Percentiles rank a stretch among this genome's conserved stretches.
These are phyloP conservation scores for Sanghuangporus sanghuang DNA, from an alignment of 1,284 basidiomycete genomes.

Conservation along the genomic window DNA sequence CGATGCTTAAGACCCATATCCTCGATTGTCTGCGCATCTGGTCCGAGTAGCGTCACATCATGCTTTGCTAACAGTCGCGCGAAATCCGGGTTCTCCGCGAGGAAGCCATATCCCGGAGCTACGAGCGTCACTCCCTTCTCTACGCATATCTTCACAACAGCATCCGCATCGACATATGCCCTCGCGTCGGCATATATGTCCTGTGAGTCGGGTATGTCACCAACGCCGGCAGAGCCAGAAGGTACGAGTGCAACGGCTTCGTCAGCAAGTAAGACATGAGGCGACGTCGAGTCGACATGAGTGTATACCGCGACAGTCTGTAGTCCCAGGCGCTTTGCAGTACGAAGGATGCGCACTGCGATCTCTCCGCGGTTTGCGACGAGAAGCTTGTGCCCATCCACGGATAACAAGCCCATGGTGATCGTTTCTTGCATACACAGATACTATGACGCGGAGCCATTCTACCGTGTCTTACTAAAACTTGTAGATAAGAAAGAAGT, in stretches of 20 bases:
- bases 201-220: neutral
- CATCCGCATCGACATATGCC: constrained; percentile 39
- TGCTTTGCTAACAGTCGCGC: constrained; percentile 42
- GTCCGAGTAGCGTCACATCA: constrained; percentile 59
- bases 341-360: constrained; percentile 51
- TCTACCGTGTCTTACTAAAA: neutral
- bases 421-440: neutral
- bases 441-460: neutral
- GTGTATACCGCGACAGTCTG: constrained; percentile 51
- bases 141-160: constrained; percentile 42
- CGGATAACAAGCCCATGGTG: neutral
- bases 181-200: constrained; percentile 30
- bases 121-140: constrained; percentile 46
- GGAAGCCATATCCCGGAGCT: constrained; percentile 65
- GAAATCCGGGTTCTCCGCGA: constrained; percentile 61
- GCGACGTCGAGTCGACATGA: constrained; percentile 45
- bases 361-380: constrained; percentile 50
- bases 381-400: constrained; percentile 32
- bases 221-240: neutral
- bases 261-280: constrained; percentile 49
- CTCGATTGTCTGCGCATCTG: constrained; percentile 45
- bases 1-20: constrained; percentile 62
- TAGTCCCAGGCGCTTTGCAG: constrained; percentile 43
- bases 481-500: neutral
- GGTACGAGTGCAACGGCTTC: constrained; percentile 35